A percentile compares a stretch with the other conserved stretches of the same genome.
phyloP scores from a whole-genome alignment of 2,329 filamentous ascomycete species.

The Fonsecaea erecta region DNA sequence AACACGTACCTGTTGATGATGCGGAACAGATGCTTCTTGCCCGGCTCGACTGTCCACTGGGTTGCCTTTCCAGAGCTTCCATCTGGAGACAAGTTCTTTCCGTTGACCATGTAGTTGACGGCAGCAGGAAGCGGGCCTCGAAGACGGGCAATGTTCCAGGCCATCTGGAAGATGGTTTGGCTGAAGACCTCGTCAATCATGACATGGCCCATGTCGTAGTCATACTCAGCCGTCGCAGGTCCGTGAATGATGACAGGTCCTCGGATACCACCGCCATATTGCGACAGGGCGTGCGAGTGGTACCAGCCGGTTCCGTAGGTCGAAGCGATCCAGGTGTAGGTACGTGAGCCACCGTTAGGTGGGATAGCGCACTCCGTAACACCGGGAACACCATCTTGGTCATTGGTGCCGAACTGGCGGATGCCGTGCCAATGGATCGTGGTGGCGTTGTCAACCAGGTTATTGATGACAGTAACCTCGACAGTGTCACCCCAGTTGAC shows the following conservation, averaged over 20 bases:
- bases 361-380: slow-evolving; percentile 59
- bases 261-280: slow-evolving; percentile 37
- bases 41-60: slow-evolving; percentile 33
- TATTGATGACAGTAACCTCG: slow-evolving; percentile 61
- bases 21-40: slow-evolving; percentile 39
- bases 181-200: slow-evolving; percentile 36
- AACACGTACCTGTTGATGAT: slow-evolving; percentile 35
- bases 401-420: slow-evolving; percentile 59
- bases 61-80: slow-evolving; percentile 28
- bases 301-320: slow-evolving; percentile 63
- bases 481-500: slow-evolving; percentile 67
- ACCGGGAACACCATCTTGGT: slow-evolving; percentile 62
- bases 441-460: slow-evolving; percentile 61
- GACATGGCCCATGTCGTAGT: slow-evolving; percentile 34
- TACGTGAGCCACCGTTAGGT: slow-evolving; percentile 54
- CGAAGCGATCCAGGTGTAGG: slow-evolving; percentile 57
- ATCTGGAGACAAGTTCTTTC: slow-evolving; percentile 35
- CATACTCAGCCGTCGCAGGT: slow-evolving; percentile 37
- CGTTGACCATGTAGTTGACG: slow-evolving; percentile 37
- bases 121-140: slow-evolving; percentile 28
- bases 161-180: slow-evolving; percentile 34
- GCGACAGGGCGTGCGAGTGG: slow-evolving; percentile 61
- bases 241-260: slow-evolving; percentile 38
- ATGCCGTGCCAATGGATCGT: slow-evolving; percentile 70
- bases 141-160: slow-evolving; percentile 30